These are phyloP conservation scores for Diddensiella santjacobensis DNA, from an alignment of 805 yeast species.

Conservation along the genomic window DNA sequence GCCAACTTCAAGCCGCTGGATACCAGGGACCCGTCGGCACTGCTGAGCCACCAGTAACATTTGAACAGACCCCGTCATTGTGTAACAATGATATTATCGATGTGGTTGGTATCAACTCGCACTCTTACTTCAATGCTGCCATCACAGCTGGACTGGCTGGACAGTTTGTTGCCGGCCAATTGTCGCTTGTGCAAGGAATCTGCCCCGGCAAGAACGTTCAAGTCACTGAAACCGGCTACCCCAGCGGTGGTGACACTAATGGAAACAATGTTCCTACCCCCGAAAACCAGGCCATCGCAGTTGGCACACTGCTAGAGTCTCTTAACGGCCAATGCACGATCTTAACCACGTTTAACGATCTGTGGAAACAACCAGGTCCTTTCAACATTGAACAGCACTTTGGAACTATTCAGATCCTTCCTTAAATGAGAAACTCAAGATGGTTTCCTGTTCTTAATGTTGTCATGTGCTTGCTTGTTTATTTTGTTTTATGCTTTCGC, in stretches of 20 bases:
- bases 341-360: conserved; percentile 76
- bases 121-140: conserved; percentile 71
- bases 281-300: conserved; percentile 69
- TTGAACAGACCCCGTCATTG: conserved; percentile 56
- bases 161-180: conserved; percentile 61
- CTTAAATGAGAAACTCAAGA: conserved; percentile 10
- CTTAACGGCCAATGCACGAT: conserved; percentile 55
- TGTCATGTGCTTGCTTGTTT: neutral
- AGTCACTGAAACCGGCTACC: conserved; percentile 89
- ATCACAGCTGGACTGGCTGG: conserved; percentile 69
- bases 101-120: conserved; percentile 79
- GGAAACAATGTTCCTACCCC: conserved; percentile 70
- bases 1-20: conserved; percentile 60
- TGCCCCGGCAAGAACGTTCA: conserved; percentile 54
- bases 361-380: conserved; percentile 82
- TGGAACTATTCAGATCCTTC: conserved; percentile 45
- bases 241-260: conserved; percentile 64
- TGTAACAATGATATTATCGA: conserved; percentile 71
- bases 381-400: conserved; percentile 85
- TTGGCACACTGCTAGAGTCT: conserved; percentile 55
- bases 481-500: conserved; percentile 8
- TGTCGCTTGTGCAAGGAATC: conserved; percentile 45
- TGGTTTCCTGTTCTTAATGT: neutral
- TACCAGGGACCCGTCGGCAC: conserved; percentile 75
- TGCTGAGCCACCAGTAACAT: conserved; percentile 84